phyloP scores from a whole-genome alignment of 371 early-diverging fungal genomes.

The Coemansia sp. region DNA sequence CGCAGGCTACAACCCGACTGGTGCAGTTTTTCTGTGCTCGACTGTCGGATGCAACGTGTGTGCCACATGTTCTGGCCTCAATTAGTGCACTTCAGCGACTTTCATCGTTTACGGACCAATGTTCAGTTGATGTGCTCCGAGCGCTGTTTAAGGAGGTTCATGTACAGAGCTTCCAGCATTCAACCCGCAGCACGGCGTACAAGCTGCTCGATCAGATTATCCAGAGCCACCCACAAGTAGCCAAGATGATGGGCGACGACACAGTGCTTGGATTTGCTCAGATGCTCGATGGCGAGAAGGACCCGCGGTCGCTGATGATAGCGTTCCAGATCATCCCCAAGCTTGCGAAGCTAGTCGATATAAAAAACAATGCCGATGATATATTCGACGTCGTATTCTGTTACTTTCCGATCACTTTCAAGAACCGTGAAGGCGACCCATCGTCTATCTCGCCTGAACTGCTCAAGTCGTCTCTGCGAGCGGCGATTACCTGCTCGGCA shows the following conservation, averaged over 20 bases:
- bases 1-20: conserved; percentile 59
- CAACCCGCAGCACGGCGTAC: conserved; percentile 55
- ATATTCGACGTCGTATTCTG: conserved; percentile 94
- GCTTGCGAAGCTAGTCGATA: conserved; percentile 72
- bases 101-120: conserved; percentile 58
- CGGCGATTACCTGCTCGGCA: conserved; percentile 61
- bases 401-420: conserved; percentile 98
- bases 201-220: conserved; percentile 54
- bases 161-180: conserved; percentile 64
- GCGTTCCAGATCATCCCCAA: conserved; percentile 73
- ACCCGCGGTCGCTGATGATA: conserved; percentile 88
- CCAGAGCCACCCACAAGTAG: conserved; percentile 43
- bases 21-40: conserved; percentile 77
- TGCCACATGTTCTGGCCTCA: conserved; percentile 68
- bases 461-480: conserved; percentile 73
- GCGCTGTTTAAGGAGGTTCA: conserved; percentile 60
- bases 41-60: conserved; percentile 70
- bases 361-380: conserved; percentile 76
- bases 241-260: conserved; percentile 51
- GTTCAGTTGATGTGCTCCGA: conserved; percentile 54
- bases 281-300: conserved; percentile 95
- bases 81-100: conserved; percentile 61
- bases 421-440: conserved; percentile 90
- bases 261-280: conserved; percentile 85
- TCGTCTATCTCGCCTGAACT: conserved; percentile 90